A percentile compares a stretch with the other conserved stretches of the same genome.
Conservation (phyloP, 1,284 basidiomycete species). For the Austroboletus novae-zelandiae region DNA sequence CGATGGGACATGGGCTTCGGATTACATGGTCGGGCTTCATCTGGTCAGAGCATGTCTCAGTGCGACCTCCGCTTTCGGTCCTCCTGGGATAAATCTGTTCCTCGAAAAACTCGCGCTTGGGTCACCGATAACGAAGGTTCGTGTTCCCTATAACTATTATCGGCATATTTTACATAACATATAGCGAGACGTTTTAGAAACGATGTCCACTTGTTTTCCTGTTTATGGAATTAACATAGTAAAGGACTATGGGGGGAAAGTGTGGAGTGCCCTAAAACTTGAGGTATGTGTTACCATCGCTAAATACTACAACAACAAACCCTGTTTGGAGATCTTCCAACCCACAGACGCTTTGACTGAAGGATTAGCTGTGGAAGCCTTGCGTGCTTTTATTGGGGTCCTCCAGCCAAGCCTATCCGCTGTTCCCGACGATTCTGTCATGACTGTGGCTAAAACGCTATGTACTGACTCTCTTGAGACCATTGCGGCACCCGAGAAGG, state of each 20-base stretch:
- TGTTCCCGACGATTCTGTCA: constrained; percentile 41
- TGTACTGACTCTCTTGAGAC: constrained; percentile 79
- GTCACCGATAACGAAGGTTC: constrained; percentile 81
- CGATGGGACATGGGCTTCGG: neutral
- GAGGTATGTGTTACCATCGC: constrained; percentile 53
- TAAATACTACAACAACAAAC: constrained; percentile 4
- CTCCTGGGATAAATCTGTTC: constrained; percentile 84
- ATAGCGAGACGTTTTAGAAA: constrained; percentile 80
- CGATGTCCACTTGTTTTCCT: constrained; percentile 74
- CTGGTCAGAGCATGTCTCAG: constrained; percentile 57
- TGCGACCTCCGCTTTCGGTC: constrained; percentile 82
- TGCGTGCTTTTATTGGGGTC: constrained; percentile 69
- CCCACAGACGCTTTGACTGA: constrained; percentile 78
- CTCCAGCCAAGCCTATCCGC: constrained; percentile 51
- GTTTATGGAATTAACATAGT: constrained; percentile 73
- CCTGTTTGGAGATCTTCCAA: constrained; percentile 74
- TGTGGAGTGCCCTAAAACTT: constrained; percentile 87
- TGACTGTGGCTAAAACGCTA: constrained; percentile 68
- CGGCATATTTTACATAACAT: neutral
- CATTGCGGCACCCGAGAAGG: constrained; percentile 88
- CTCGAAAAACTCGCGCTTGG: constrained; percentile 90
- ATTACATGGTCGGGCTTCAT: neutral
- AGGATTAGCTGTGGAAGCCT: constrained; percentile 65
- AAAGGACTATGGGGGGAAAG: constrained; percentile 61
- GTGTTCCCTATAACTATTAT: constrained; percentile 4